Percentiles rank a stretch among this genome's conserved stretches.
Conservation (phyloP, 139 green algal genomes). For the Closterium sp. region DNA sequence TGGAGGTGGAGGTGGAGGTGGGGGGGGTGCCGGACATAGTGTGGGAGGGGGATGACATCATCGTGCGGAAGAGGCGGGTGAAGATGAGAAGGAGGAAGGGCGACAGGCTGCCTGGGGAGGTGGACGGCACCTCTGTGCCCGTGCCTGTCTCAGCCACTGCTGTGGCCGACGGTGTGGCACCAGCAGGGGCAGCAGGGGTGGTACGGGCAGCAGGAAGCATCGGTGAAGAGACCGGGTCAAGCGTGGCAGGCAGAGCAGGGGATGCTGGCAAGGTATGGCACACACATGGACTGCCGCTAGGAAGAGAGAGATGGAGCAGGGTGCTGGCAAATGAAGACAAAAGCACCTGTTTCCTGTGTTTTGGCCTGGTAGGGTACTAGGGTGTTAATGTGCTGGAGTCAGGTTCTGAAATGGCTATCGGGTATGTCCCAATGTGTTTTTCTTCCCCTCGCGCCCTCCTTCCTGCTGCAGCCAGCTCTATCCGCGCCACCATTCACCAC, state of each 20-base stretch:
- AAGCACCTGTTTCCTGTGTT: not conserved
- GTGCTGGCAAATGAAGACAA: not conserved
- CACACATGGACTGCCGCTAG: no score
- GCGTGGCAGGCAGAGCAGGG: not conserved
- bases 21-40: conserved; percentile 29
- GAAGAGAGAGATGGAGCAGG: not conserved
- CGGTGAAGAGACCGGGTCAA: not conserved
- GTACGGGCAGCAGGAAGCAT: not conserved
- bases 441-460: not conserved
- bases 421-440: no score
- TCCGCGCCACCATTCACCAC: not conserved
- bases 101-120: not conserved
- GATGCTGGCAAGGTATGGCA: not conserved
- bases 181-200: not conserved
- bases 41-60: conserved; percentile 44
- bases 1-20: conserved; percentile 20
- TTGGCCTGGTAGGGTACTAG: no score
- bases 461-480: not conserved
- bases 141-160: not conserved
- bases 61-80: conserved; percentile 8
- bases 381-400: no score
- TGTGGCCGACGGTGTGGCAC: no score
- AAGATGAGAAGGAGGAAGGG: conserved; percentile 2
- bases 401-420: no score
- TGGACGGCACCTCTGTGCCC: not conserved